Base-by-base conservation (phyloP, 1,139 yeast species). In the Scheffersomyces titani region DNA sequence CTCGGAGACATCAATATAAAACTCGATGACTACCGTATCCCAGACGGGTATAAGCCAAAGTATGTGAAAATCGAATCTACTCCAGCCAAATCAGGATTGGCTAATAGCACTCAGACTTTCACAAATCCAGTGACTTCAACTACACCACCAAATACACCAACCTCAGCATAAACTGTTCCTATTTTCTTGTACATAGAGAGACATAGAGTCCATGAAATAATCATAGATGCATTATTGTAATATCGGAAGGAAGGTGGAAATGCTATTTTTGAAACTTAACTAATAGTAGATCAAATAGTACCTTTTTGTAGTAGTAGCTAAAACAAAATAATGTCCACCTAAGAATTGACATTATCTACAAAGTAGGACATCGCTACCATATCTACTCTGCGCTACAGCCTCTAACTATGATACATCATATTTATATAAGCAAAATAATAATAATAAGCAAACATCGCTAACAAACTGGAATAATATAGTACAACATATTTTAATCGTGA, bases 1-100 rank as follows among this genome's bases (percentile, higher is more conserved):
- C 69, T 88, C 55, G 58, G 56, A 30, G 74, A 75, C 54, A 69
- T 79, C 57, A 70, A 78, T 52, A 72, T 82, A 48, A 74, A 78
- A 55, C 65, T 80, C 40, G 86, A 82, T 54, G 86, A 81, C 61
- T 81, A 78, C 55, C 71, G 69, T 50, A 72, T 82, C 3, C 86
- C 88, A 0, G 76, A 72, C 21, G 85, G 79, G 6, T 67, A 77
- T 55, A 73, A 74, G 40, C 87, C 87, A 2, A 66, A 75, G 44
- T 76, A 81, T 21, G 68, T 83, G 50, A 76, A 77, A 55, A 51
- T 71, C 19, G 46, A 48, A 22, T 21, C 51, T 50, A 11, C 40
- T 45, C 47, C 46, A 20, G 50, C 50, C 47, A 36, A 50, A 36
- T 11, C 47, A 16, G 44, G 9, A n/a, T 16, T 47, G 20, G 13